Evolutionary conservation across 2,329 filamentous ascomycete genomes (phyloP).

Genomic region (Calycina herbarum): DNA sequence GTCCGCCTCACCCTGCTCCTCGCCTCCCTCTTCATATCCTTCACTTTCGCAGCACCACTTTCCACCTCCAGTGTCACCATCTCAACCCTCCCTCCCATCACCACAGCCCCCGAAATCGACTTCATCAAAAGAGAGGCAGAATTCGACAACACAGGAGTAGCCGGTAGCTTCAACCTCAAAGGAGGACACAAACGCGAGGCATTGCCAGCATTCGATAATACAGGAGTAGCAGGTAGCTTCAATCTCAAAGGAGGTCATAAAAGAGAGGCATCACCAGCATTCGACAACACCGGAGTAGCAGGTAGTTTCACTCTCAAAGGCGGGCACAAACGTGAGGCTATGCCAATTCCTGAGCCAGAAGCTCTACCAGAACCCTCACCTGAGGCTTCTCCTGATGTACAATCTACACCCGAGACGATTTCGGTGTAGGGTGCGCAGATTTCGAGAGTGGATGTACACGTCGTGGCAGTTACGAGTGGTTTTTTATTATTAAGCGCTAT

Average conservation of each 20-base stretch:
- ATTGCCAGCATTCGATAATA: neutral
- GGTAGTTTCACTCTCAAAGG: neutral
- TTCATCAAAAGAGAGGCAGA: neutral
- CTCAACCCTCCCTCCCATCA: neutral
- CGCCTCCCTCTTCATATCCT: neutral
- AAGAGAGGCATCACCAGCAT: neutral
- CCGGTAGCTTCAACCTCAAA: no score
- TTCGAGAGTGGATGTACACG: neutral
- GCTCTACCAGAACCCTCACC: neutral
- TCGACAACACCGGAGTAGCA: neutral
- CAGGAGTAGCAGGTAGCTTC: neutral
- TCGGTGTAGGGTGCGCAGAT: neutral
- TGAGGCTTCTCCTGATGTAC: neutral
- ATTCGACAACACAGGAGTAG: no score
- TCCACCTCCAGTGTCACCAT: neutral
- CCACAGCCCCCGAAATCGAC: neutral
- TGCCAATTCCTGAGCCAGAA: neutral
- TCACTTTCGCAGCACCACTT: neutral
- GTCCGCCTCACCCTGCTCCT: conserved; percentile 5
- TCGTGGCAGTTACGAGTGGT: neutral
- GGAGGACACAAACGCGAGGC: no score
- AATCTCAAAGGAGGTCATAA: neutral
- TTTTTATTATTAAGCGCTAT: neutral
- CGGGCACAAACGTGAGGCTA: neutral
- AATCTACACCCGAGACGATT: neutral